Conservation (phyloP, 306 rosid genomes). For the Sesbania bispinosa region DNA sequence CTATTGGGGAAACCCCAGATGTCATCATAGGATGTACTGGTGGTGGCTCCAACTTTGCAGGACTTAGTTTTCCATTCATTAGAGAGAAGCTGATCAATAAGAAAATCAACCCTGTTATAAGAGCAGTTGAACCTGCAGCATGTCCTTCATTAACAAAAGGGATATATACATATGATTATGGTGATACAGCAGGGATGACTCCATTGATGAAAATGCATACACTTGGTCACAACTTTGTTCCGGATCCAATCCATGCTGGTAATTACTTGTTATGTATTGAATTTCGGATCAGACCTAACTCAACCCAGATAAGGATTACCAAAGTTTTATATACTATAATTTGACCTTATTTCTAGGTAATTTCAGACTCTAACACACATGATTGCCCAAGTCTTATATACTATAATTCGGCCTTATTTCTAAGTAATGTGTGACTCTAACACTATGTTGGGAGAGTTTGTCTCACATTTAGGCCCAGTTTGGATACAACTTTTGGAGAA, state of each 20-base stretch:
- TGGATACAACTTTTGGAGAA: too few species aligned
- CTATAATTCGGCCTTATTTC: too few species aligned
- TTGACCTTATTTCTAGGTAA: too few species aligned
- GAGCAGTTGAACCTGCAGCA: slow-evolving; percentile 90
- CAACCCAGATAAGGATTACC: too few species aligned
- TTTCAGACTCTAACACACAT: too few species aligned
- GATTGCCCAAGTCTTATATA: too few species aligned
- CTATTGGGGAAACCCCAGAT: slow-evolving; percentile 86
- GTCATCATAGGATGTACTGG: slow-evolving; percentile 90
- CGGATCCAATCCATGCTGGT: slow-evolving; percentile 98
- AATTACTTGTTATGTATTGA: background rate
- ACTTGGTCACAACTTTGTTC: slow-evolving; percentile 86
- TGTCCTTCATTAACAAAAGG: slow-evolving; percentile 97
- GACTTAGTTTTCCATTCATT: slow-evolving; percentile 85
- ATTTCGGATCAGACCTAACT: too few species aligned
- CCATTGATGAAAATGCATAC: slow-evolving; percentile 99
- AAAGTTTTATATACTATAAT: too few species aligned
- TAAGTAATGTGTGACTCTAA: too few species aligned
- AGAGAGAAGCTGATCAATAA: slow-evolving; percentile 75
- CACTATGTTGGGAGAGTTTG: too few species aligned
- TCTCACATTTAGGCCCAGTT: too few species aligned
- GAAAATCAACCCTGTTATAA: slow-evolving; percentile 74
- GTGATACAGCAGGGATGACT: slow-evolving; percentile 91
- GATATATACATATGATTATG: slow-evolving; percentile 71
- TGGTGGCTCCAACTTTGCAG: slow-evolving; percentile 95